Evolutionary conservation across 352 stramenopile genomes (phyloP).

Genomic region (Globisporangium viniferum): DNA sequence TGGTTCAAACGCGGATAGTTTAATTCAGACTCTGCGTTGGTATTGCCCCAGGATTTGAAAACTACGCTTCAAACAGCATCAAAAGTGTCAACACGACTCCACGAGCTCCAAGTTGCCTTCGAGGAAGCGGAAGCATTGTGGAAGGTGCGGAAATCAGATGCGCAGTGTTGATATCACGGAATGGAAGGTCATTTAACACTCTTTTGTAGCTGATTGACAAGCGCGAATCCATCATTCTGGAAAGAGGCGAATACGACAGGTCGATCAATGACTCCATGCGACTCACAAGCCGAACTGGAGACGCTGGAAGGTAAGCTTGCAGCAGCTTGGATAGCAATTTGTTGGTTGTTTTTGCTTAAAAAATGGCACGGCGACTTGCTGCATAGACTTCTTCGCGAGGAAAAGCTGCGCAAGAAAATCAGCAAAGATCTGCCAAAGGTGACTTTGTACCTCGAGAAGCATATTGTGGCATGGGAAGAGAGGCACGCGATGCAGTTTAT

Average conservation of each 20-base stretch:
- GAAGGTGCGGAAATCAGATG: neutral
- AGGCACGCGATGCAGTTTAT: conserved; percentile 29
- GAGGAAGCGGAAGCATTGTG: conserved; percentile 14
- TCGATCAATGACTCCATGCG: conserved; percentile 15
- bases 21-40: neutral
- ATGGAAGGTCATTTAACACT: neutral
- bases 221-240: conserved; percentile 40
- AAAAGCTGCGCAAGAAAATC: conserved; percentile 35
- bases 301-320: conserved; percentile 14
- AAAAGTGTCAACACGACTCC: conserved; percentile 31
- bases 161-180: too few species aligned
- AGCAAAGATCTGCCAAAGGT: conserved; percentile 40
- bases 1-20: neutral
- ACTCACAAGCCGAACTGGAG: conserved; percentile 20
- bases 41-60: conserved; percentile 20
- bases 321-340: neutral
- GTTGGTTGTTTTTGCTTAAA: neutral
- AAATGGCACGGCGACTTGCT: neutral
- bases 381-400: conserved; percentile 26
- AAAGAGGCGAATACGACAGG: conserved; percentile 32
- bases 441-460: conserved; percentile 32
- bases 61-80: conserved; percentile 29
- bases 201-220: conserved; percentile 33
- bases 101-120: conserved; percentile 28
- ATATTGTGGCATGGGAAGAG: conserved; percentile 38